These are phyloP conservation scores for Saposhnikovia divaricata DNA, from an alignment of 129 eudicot genomes.

Conservation along the genomic window DNA sequence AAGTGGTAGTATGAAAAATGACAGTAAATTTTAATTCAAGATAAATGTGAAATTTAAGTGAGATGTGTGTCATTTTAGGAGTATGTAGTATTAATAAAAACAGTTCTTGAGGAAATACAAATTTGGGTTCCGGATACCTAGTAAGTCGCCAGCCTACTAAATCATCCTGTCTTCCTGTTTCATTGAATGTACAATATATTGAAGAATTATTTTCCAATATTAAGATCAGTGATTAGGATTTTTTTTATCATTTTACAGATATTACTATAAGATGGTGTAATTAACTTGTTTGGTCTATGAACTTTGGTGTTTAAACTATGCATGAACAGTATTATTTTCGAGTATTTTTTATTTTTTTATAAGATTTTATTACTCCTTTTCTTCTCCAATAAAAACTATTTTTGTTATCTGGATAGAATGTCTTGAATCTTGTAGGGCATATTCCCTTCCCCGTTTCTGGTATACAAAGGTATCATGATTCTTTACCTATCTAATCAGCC, in stretches of 20 bases:
- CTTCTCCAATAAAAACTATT: neutral
- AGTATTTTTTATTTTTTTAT: neutral
- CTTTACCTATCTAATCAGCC: slow-evolving; percentile 4
- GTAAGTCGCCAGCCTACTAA: neutral
- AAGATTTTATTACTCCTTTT: neutral
- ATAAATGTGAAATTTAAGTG: too few relatives aligned
- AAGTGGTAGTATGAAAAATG: too few relatives aligned
- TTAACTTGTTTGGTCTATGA: neutral
- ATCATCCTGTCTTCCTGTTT: neutral
- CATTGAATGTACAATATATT: neutral
- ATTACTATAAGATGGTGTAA: neutral
- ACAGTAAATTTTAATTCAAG: too few relatives aligned
- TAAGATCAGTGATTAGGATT: too few relatives aligned
- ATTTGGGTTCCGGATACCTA: too few relatives aligned
- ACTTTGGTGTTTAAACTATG: neutral
- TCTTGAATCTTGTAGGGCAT: neutral
- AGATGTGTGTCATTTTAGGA: too few relatives aligned
- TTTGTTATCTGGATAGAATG: neutral
- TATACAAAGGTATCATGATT: neutral
- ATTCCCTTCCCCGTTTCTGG: neutral
- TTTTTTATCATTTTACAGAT: too few relatives aligned
- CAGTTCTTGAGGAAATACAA: too few relatives aligned
- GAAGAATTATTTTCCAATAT: neutral
- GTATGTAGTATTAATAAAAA: too few relatives aligned
- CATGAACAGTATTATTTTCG: neutral